Evolutionary conservation across 495 filamentous ascomycete species (phyloP).

Genomic region (Diplogelasinospora grovesii): DNA sequence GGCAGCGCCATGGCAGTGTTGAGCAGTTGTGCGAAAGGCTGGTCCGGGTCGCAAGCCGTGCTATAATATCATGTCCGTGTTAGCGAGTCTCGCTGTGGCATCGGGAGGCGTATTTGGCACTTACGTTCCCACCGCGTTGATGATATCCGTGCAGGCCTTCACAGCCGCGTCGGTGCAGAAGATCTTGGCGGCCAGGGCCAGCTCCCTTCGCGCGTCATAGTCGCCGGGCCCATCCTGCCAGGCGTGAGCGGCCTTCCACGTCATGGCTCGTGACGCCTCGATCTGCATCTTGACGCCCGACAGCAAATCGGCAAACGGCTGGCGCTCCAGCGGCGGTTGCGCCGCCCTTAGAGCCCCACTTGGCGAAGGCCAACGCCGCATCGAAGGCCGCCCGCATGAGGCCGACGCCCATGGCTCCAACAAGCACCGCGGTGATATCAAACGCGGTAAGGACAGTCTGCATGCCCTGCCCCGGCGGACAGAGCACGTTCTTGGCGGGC

Average conservation of each 20-base stretch:
- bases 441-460: constrained; percentile 33
- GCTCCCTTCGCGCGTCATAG: constrained; percentile 36
- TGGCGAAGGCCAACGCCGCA: constrained; percentile 42
- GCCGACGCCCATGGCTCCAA: constrained; percentile 48
- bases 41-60: constrained; percentile 35
- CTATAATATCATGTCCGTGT: constrained; percentile 17
- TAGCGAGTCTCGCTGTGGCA: constrained; percentile 1
- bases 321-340: constrained; percentile 37
- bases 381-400: constrained; percentile 50
- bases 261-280: constrained; percentile 44
- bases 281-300: constrained; percentile 48
- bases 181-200: constrained; percentile 46
- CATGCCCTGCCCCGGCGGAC: constrained; percentile 34
- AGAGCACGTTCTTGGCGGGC: constrained; percentile 40
- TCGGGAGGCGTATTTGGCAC: constrained; percentile 5
- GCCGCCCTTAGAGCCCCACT: constrained; percentile 35
- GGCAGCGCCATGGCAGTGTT: constrained; percentile 45
- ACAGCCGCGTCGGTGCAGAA: constrained; percentile 45
- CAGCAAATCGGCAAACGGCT: constrained; percentile 45
- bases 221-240: constrained; percentile 34
- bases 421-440: constrained; percentile 38
- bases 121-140: constrained; percentile 44
- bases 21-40: constrained; percentile 41
- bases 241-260: constrained; percentile 44
- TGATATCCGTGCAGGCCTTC: constrained; percentile 40